phyloP scores from a whole-genome alignment of 75 land plant genomes.

The Azolla pinnata region DNA sequence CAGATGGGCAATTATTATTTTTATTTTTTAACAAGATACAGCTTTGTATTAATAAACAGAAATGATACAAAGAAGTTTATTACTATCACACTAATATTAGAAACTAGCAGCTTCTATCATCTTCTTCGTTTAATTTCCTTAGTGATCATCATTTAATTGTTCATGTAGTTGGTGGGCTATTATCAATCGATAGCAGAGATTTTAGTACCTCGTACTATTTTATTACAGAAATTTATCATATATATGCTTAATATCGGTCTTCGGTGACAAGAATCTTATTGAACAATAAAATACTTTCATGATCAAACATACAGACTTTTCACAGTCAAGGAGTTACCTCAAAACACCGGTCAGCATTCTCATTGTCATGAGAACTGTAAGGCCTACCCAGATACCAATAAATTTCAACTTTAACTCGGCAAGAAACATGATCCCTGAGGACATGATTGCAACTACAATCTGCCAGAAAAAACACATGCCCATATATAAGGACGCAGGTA shows the following conservation, averaged over 20 bases:
- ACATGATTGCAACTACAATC: slow-evolving; percentile 49
- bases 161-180: too few species aligned
- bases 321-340: slow-evolving; percentile 40
- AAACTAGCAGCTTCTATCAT: too few species aligned
- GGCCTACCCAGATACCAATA: slow-evolving; percentile 75
- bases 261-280: too few species aligned
- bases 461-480: slow-evolving; percentile 17
- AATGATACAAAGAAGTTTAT: neutral
- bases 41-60: neutral
- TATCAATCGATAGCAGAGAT: too few species aligned
- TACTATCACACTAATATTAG: too few species aligned
- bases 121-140: too few species aligned
- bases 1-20: neutral
- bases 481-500: neutral
- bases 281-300: neutral
- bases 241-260: too few species aligned
- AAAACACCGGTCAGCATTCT: slow-evolving; percentile 63
- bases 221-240: too few species aligned
- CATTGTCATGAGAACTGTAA: slow-evolving; percentile 73
- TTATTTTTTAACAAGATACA: neutral
- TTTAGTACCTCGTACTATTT: too few species aligned
- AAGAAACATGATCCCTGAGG: slow-evolving; percentile 48
- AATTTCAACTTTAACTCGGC: slow-evolving; percentile 55
- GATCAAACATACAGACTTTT: neutral
- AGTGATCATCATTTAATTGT: too few species aligned